These are phyloP conservation scores for Silene noctiflora DNA, from an alignment of 179 eudicot species.

Conservation along the genomic window DNA sequence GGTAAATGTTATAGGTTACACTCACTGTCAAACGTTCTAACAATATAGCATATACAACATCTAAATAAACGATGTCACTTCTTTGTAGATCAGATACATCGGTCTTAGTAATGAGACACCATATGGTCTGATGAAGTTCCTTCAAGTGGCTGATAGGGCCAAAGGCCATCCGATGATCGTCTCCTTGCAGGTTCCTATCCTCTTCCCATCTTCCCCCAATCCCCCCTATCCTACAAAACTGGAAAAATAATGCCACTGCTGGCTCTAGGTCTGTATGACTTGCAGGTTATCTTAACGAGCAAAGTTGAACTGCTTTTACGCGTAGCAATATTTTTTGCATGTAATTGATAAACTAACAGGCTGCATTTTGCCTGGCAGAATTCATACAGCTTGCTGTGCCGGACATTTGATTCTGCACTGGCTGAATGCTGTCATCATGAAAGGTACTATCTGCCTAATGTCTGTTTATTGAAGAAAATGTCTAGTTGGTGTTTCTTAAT, in stretches of 20 bases:
- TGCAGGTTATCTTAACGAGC: background rate
- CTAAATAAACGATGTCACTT: constrained; percentile 7
- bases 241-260: background rate
- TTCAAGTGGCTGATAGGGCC: constrained; percentile 44
- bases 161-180: constrained; percentile 46
- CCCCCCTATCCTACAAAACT: background rate
- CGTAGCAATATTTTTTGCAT: background rate
- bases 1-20: constrained; percentile 42
- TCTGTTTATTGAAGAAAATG: background rate
- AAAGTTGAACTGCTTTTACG: background rate
- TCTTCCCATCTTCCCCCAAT: background rate
- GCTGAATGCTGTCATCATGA: constrained; percentile 97
- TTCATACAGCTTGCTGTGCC: constrained; percentile 80
- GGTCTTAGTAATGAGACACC: constrained; percentile 98
- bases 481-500: background rate
- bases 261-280: constrained; percentile 5
- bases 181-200: constrained; percentile 65
- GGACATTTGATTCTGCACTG: constrained; percentile 73
- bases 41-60: background rate
- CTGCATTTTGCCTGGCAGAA: constrained; percentile 43
- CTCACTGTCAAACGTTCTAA: constrained; percentile 5
- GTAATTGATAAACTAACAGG: constrained; percentile 3
- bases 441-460: constrained; percentile 43
- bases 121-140: constrained; percentile 91
- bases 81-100: constrained; percentile 69